Percentiles rank a stretch among this genome's conserved stretches.
Conservation (phyloP, 768 basidiomycete genomes). For the Podaxis sp. region DNA sequence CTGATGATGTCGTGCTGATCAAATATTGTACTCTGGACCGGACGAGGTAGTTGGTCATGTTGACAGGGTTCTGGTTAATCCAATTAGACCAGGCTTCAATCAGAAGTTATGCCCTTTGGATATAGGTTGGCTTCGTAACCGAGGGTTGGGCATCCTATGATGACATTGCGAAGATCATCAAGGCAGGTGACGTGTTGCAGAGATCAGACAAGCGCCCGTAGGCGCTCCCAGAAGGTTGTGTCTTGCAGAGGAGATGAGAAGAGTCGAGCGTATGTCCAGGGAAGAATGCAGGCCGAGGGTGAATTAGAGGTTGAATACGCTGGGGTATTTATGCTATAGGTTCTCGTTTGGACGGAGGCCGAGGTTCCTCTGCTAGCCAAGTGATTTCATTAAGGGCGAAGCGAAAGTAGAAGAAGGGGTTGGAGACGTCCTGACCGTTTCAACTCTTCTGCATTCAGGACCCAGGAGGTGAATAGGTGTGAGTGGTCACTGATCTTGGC, state of each 20-base stretch:
- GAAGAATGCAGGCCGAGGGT: not conserved
- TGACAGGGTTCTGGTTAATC: conserved; percentile 4
- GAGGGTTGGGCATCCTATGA: conserved; percentile 9
- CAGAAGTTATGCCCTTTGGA: conserved; percentile 1
- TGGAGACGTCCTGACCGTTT: not conserved
- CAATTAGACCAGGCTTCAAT: not conserved
- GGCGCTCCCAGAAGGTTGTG: too few species aligned
- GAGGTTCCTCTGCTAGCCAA: not conserved
- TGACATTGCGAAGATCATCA: conserved; percentile 6
- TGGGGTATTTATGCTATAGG: not conserved
- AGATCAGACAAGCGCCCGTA: not conserved
- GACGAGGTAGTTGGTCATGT: not conserved
- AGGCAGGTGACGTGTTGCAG: not conserved
- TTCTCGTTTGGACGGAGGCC: not conserved
- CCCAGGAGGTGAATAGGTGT: not conserved
- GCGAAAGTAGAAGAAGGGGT: not conserved
- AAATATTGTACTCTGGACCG: conserved; percentile 7
- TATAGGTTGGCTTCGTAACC: not conserved
- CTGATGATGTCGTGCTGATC: not conserved
- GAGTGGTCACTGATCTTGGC: not conserved
- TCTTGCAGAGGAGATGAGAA: not conserved
- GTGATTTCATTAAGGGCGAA: not conserved
- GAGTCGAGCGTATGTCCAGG: not conserved
- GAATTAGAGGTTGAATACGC: not conserved
- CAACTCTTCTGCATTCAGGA: not conserved